Evolutionary conservation across 495 filamentous ascomycete species (phyloP), one percentile per base, ranked within the genome.

Genomic region (Hapsidospora chrysogenum): DNA sequence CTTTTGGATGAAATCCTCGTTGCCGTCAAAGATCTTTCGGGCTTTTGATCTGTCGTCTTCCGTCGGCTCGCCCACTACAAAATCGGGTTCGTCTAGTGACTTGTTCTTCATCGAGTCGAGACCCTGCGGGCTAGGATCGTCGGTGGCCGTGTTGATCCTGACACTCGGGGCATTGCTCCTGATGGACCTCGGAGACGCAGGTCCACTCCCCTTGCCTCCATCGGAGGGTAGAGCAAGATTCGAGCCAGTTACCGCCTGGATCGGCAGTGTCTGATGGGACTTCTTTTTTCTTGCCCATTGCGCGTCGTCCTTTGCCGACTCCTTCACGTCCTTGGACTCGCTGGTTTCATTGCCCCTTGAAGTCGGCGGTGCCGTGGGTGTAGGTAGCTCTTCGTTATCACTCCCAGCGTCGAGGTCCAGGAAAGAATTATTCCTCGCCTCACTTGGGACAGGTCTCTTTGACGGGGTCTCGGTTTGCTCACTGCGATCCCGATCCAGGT

Each of bases 1-100:
- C 48, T 80, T 85, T 3, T 61, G 62, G 16, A 85, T 75, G 36
- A 81, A 74, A 38, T 78, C 70, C 44, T 92, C 84, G 40, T 84
- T 76, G n/a, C 83, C 84, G 23, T 85, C 74, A 47, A 70, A 97
- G 3, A 97, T 77, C 51, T 74, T 78, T 43, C 73, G 70, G 0
- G 89, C 89, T 44, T 76, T 72, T 41, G 78, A 73, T 14, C 68
- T 63, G 35, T 80, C 77, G 33, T 86, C 80, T 22, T 66, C 63
- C 0, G 66, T 77, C 3, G 63, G 63, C n/a, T 61, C 59, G 13
- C 58, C 55, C 9, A 61, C 45, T 8, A 60, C 45, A 14, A 61
- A 52, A 22, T 64, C 58, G 6, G 60, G 61, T 39, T 70, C 64
- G 33, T 68, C 63, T 3, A 68, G 49, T 20, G 61, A 57, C 39